Evolutionary conservation across 176 grass and related monocot species (phyloP), one percentile per base, ranked within the genome.

Genomic region (Zizania latifolia): DNA sequence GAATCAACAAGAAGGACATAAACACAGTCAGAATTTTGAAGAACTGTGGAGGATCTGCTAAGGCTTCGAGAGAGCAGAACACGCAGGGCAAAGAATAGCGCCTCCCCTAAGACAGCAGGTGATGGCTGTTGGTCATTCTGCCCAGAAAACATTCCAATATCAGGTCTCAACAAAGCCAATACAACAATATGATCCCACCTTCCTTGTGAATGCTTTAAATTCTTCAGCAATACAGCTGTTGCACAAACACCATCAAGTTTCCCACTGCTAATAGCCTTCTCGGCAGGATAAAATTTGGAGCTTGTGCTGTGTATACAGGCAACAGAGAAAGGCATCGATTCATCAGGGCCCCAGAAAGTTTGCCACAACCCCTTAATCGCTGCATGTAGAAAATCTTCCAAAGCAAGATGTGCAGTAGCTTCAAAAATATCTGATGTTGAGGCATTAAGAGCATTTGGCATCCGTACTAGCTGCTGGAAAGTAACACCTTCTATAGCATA

Each of bases 111-210:
- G 34, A 99, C 82, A 75, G 79, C 57, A 38, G 82, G 51, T 58
- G 86, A 99, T 65, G 86, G 89, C 33, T 65, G 64, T 76, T 83
- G 91, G 48, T 85, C 86, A 45, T 64, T 81, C 45, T 88, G 84
- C 17, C 27, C 32, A 0, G 68, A 91, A 81, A 86, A 53, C 62
- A 72, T 92, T 58, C 84, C 86, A 61, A 99, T 85, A 84, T 92
- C 89, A 65, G 95, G 89, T 45, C 86, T 94, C 78, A 99, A 68
- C 70, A 92, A 68, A 78, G 86, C 75, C 75, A 99, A 45, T 56
- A 94, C 86, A 55, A 92, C 54, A 70, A 99, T 99, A 31, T 99
- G 86, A 78, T 99, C 95, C 95, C 91, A 99, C 63, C 86, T 99
- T 32, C 95, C 95, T 78, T 83, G 84, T 23, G 84, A 89, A 69